phyloP scores from a whole-genome alignment of 1,284 basidiomycete genomes.

The Coniophora puteana region DNA sequence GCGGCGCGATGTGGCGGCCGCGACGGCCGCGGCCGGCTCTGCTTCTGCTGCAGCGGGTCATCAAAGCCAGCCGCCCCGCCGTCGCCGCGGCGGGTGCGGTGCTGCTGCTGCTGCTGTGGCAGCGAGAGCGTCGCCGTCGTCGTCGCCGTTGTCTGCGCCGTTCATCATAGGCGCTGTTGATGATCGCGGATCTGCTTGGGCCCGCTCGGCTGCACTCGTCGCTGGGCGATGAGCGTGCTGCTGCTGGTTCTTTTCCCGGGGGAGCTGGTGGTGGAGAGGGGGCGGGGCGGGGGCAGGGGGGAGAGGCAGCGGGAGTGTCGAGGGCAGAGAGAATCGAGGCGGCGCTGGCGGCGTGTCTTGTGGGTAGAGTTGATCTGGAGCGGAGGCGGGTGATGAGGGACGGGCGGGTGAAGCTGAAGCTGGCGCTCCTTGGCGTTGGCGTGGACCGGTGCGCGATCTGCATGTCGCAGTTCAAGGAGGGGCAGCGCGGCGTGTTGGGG shows the following conservation, averaged over 20 bases:
- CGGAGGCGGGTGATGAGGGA: slow-evolving; percentile 63
- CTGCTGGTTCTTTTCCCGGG: no score
- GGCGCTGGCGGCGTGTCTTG: slow-evolving; percentile 33
- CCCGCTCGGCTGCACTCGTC: slow-evolving; percentile 14
- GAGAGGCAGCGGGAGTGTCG: not conserved
- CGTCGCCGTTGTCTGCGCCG: slow-evolving; percentile 19
- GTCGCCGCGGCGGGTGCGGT: no score
- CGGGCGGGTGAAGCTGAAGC: slow-evolving; percentile 76
- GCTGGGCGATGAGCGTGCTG: no score
- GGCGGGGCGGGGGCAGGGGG: no score
- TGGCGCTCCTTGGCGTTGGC: slow-evolving; percentile 63
- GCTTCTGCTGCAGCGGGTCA: no score
- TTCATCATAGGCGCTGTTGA: slow-evolving; percentile 25
- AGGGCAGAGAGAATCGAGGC: not conserved
- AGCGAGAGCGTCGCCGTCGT: no score
- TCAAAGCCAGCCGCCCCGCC: no score
- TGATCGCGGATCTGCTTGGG: slow-evolving; percentile 27
- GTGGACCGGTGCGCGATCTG: slow-evolving; percentile 84
- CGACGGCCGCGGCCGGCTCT: no score
- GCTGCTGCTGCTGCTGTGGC: no score
- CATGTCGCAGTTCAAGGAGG: slow-evolving; percentile 69
- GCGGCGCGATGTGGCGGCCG: no score
- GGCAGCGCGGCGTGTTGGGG: slow-evolving; percentile 53
- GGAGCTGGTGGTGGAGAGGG: no score
- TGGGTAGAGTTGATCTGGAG: slow-evolving; percentile 62